phyloP scores from a whole-genome alignment of 176 grass and related monocot genomes.

The Puya raimondii region DNA sequence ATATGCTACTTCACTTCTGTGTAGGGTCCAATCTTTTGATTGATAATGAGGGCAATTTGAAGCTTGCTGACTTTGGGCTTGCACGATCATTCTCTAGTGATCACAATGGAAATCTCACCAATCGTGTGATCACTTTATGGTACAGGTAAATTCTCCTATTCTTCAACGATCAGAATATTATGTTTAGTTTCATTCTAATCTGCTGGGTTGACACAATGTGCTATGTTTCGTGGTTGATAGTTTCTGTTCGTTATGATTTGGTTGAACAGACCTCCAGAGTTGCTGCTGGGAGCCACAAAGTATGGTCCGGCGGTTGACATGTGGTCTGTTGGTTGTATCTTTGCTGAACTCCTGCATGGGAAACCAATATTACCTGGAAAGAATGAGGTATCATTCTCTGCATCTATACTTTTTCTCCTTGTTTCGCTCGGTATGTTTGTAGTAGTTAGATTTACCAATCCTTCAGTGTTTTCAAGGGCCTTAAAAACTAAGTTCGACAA shows the following conservation, averaged over 20 bases:
- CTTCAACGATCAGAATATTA: background rate
- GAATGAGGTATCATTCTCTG: conserved; percentile 56
- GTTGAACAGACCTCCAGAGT: conserved; percentile 72
- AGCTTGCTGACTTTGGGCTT: conserved; percentile 95
- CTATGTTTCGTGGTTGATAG: background rate
- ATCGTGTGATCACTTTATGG: conserved; percentile 95
- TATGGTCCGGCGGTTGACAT: conserved; percentile 92
- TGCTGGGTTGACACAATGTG: background rate
- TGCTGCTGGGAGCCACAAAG: conserved; percentile 70
- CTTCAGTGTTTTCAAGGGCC: background rate
- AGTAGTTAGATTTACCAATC: background rate
- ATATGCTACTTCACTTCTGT: background rate
- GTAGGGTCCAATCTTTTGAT: conserved; percentile 90
- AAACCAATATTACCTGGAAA: conserved; percentile 89
- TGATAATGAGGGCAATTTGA: conserved; percentile 95
- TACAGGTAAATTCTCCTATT: conserved; percentile 52
- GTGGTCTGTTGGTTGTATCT: conserved; percentile 99
- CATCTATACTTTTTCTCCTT: background rate
- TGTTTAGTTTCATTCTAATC: background rate
- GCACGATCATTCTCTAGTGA: conserved; percentile 83
- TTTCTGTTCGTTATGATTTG: conserved; percentile 20
- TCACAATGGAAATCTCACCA: conserved; percentile 82
- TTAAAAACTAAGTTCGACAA: background rate
- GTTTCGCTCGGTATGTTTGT: background rate
- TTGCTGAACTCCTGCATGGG: conserved; percentile 83